These are phyloP conservation scores for Luzula sylvatica DNA, from an alignment of 176 grass and related monocot species.

Conservation along the genomic window DNA sequence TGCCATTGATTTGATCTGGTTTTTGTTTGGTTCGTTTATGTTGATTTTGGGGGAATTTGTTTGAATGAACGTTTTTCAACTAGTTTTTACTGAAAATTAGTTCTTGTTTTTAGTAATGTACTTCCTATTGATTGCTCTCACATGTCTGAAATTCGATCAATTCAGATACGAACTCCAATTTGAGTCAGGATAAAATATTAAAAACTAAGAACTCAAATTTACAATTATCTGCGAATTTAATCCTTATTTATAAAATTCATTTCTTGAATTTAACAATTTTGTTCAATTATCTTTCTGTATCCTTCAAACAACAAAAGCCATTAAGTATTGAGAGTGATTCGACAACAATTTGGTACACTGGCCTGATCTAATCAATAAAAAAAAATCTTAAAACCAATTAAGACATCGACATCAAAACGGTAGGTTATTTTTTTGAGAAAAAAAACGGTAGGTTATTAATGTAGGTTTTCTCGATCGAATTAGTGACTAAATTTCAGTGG, in stretches of 20 bases:
- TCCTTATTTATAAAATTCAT: too few relatives aligned
- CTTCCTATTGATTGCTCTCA: neutral
- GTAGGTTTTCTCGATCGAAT: conserved; percentile 19
- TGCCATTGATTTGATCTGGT: conserved; percentile 1
- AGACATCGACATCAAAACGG: conserved; percentile 22
- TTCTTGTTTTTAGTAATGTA: neutral
- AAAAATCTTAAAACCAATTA: neutral
- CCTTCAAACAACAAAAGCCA: neutral
- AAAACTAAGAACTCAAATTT: neutral
- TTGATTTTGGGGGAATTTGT: neutral
- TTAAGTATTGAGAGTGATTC: neutral
- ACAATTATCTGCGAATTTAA: too few relatives aligned
- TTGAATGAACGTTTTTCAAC: neutral
- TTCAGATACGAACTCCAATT: neutral
- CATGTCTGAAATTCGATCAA: neutral
- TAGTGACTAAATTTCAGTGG: conserved; percentile 10
- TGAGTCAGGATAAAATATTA: neutral
- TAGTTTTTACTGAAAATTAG: conserved; percentile 1
- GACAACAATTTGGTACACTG: neutral
- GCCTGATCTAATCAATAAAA: conserved; percentile 4
- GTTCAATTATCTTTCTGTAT: neutral
- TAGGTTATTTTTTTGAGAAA: too few relatives aligned
- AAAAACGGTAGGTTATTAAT: conserved; percentile 22
- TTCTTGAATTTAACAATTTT: too few relatives aligned
- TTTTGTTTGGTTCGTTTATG: neutral